Evolutionary conservation across 139 green algal genomes (phyloP), one percentile per base, ranked within the genome.

Genomic region (Spirogloea muscicola): DNA sequence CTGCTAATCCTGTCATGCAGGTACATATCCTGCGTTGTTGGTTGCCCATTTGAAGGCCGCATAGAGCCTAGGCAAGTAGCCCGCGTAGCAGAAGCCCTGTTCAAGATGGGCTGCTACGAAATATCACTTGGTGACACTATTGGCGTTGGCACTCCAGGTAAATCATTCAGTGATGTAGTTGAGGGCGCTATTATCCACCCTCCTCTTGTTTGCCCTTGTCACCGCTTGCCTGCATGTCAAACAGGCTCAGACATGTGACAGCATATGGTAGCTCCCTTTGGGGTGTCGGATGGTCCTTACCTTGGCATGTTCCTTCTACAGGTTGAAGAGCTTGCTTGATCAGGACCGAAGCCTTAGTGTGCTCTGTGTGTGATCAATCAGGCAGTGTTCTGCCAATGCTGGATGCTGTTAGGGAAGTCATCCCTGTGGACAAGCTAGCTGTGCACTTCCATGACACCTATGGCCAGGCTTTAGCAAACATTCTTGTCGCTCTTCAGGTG

Each of bases 381-480:
- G 67, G 67, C n/a, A 84, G 73, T 3, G 84, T 96, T 41, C 80
- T 79, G 21, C 65, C 61, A 27, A 91, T 96, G 87, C 87, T 96
- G 46, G 42, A 88, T 63, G 88, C 88, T 6, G 79, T 84, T 37
- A 46, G 43, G 10, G 43, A 84, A 31, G 48, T 57, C 1, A 58
- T 96, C 29, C 86, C 88, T 0, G 48, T 79, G 0, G 37, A 72
- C 4, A 59, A 55, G 44, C 74, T 97, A 21, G 93, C 91, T 16
- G 91, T 90, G 9, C 93, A 97, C 49, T 89, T 96, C 82, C 93
- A 97, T 68, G 91, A 97, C 81, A 97, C 93, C 6, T 97, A 96
- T 63, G 93, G 93, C 10, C 89, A 96, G 70, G 93, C 86, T 1
- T 52, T 97, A 1, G 89, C 89, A 18, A 97, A 97, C 84, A 91